Conservation (phyloP, 768 basidiomycete genomes). For the Xerocomellus dryophilus region DNA sequence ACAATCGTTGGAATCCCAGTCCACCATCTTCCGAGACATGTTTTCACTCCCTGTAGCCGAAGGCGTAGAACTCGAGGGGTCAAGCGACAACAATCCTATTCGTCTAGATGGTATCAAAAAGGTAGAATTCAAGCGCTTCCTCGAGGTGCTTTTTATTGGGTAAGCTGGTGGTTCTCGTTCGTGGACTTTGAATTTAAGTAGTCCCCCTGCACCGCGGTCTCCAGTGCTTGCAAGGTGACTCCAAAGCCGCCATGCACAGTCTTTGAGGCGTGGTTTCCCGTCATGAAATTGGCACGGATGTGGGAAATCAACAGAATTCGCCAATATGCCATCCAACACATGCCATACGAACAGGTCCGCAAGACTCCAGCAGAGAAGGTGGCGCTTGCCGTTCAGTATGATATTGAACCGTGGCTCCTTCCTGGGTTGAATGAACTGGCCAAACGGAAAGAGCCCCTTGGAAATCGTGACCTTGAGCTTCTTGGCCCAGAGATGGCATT, state of each 20-base stretch:
- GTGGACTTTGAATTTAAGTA: not conserved
- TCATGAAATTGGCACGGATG: conserved; percentile 39
- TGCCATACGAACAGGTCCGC: conserved; percentile 17
- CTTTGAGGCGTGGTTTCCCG: conserved; percentile 36
- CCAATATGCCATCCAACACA: conserved; percentile 26
- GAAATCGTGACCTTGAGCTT: conserved; percentile 9
- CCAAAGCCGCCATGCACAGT: not conserved
- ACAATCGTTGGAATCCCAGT: conserved; percentile 20
- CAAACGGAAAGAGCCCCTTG: conserved; percentile 16
- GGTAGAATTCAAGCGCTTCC: conserved; percentile 26
- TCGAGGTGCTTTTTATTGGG: conserved; percentile 22
- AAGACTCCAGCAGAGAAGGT: conserved; percentile 28
- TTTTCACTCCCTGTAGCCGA: conserved; percentile 19
- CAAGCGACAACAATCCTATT: conserved; percentile 23
- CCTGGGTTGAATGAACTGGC: conserved; percentile 26
- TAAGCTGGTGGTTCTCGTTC: not conserved
- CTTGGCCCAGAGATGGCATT: conserved; percentile 17
- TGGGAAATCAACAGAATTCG: conserved; percentile 37
- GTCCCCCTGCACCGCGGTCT: not conserved
- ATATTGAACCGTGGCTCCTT: conserved; percentile 35
- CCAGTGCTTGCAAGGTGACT: not conserved
- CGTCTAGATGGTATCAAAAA: conserved; percentile 20
- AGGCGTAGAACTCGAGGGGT: conserved; percentile 21
- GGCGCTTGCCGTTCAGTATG: conserved; percentile 28
- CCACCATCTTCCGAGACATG: conserved; percentile 26